Evolutionary conservation across 1,139 yeast species (phyloP).

Genomic region (Pichia kudriavzevii): DNA sequence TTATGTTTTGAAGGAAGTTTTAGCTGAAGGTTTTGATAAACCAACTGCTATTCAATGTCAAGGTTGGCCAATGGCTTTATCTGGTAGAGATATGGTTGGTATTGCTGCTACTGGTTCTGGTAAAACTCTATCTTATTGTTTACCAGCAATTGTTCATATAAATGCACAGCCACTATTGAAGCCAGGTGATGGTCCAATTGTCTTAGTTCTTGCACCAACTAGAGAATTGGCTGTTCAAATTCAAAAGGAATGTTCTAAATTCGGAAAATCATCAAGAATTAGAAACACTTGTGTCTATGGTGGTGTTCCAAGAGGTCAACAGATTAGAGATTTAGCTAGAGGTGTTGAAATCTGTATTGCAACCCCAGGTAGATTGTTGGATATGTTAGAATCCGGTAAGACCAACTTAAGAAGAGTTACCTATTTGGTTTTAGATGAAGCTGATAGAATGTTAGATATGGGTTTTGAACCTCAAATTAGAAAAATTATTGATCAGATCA

Average conservation of each 20-base stretch:
- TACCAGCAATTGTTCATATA: conserved; percentile 95
- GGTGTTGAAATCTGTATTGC: conserved; percentile 96
- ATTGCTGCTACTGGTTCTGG: conserved; percentile 99
- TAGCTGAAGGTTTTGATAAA: conserved; percentile 84
- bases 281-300: conserved; percentile 98
- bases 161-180: conserved; percentile 92
- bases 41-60: conserved; percentile 98
- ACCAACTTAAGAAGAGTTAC: conserved; percentile 95
- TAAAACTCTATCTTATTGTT: conserved; percentile 92
- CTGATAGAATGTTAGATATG: conserved; percentile 95
- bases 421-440: conserved; percentile 93
- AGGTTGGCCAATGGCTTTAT: conserved; percentile 99
- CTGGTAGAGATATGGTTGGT: conserved; percentile 99
- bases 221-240: conserved; percentile 98
- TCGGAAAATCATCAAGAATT: conserved; percentile 85
- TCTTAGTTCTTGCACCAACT: conserved; percentile 92
- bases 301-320: conserved; percentile 98
- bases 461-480: conserved; percentile 97
- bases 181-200: conserved; percentile 97
- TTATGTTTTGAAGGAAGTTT: conserved; percentile 82
- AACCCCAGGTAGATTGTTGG: conserved; percentile 97
- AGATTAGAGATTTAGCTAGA: conserved; percentile 87
- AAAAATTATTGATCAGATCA: conserved; percentile 70
- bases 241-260: conserved; percentile 91
- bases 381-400: conserved; percentile 91